These are phyloP conservation scores for Nothopassalora personata DNA, from an alignment of 2,329 filamentous ascomycete genomes.

Conservation along the genomic window DNA sequence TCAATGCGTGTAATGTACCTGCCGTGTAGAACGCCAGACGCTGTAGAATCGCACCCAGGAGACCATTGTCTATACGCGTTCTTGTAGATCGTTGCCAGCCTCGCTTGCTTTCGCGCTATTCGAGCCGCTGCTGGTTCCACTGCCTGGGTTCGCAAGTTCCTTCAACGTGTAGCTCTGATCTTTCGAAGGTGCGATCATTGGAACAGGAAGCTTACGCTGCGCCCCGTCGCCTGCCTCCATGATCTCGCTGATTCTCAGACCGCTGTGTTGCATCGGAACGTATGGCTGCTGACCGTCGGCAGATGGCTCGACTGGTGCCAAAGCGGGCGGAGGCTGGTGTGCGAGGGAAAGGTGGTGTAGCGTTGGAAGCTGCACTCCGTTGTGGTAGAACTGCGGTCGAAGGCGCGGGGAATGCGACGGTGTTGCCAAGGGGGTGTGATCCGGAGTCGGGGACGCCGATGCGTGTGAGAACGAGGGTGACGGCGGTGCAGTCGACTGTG, in stretches of 20 bases:
- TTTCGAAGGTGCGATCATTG: constrained; percentile 61
- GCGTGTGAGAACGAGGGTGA: constrained; percentile 96
- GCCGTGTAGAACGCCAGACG: background rate
- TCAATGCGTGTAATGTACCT: constrained; percentile 3
- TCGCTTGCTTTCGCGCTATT: constrained; percentile 31
- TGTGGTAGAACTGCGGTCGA: constrained; percentile 63
- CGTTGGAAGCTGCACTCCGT: constrained; percentile 76
- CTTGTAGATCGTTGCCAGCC: constrained; percentile 31
- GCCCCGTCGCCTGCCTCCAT: constrained; percentile 83
- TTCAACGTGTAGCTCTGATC: constrained; percentile 51
- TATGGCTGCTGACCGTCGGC: constrained; percentile 56
- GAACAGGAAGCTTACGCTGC: constrained; percentile 84
- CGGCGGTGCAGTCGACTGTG: constrained; percentile 90
- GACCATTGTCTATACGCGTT: constrained; percentile 15
- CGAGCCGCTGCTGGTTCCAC: constrained; percentile 63
- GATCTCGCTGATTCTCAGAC: constrained; percentile 84
- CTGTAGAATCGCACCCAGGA: background rate
- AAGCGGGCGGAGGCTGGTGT: constrained; percentile 52
- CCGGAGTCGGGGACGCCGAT: constrained; percentile 88
- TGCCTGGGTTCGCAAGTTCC: constrained; percentile 63
- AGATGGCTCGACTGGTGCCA: constrained; percentile 66
- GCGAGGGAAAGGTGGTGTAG: constrained; percentile 68
- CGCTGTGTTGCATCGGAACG: constrained; percentile 53
- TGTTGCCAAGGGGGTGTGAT: constrained; percentile 97
- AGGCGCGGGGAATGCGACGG: constrained; percentile 91